Evolutionary conservation across 73 alveolate genomes (phyloP), one percentile per base, ranked within the genome.

Genomic region (Paramecium sonneborni): DNA sequence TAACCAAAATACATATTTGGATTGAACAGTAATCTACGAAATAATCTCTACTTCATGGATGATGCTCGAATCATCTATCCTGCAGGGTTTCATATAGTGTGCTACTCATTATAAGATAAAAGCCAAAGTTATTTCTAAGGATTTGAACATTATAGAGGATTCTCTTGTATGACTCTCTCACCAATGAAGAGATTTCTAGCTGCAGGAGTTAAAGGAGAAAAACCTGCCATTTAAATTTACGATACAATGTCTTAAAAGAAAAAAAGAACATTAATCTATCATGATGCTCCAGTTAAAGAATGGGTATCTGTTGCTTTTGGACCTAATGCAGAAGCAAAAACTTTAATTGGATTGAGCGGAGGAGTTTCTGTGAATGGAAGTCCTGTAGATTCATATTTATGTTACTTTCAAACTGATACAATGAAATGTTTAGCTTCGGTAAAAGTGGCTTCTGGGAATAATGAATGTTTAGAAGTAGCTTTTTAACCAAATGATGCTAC

Each of bases 71-170:
- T 97, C 84, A 93, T 96, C 70, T 98, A 98, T 68, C 98, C 99
- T 30, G 97, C 99, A 43, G 99, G 99, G 30, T 99, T 97, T 95
- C 96, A 97, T 85, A 91, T 97, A 62, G 97, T 97, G 72, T 88
- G 85, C 55, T 82, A 88, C 84, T 76, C 85, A 28, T 70, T 88
- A 24, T 21, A 88, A 24, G 94, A 88, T 72, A 68, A 70, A 41
- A 48, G 91, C n/a, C 67, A 88, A 62, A 76, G 69, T 35, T 88
- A 70, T 30, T 88, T 69, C 34, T 23, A 88, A 41, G 94, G 94
- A 43, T 37, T 82, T 38, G 87, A 88, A 30, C 88, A 52, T 23
- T 88, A 88, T 30, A 68, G 90, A 72, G 94, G 94, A 10, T 69
- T 69, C 41, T 69, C 91, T 15, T 88, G 94, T 46, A 76, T 88